phyloP scores from a whole-genome alignment of 352 stramenopile species.

The Thraustochytrium striatum region DNA sequence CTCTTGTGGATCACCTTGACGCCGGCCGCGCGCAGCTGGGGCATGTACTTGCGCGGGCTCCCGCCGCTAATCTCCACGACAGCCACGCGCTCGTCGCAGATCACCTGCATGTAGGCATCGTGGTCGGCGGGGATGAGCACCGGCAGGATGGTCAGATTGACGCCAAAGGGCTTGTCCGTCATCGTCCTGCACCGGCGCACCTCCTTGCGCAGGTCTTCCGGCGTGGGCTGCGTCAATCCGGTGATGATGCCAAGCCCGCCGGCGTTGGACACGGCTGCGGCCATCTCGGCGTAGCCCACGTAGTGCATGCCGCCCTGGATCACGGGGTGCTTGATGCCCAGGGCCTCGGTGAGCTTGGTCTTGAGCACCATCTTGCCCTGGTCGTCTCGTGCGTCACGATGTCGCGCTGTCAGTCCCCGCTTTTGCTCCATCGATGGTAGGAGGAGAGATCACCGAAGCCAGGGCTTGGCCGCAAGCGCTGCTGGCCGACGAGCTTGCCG shows the following conservation, averaged over 20 bases:
- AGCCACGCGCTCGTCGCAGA: slow-evolving; percentile 56
- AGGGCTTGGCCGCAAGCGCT: too few relatives aligned
- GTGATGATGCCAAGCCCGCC: slow-evolving; percentile 47
- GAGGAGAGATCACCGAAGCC: too few relatives aligned
- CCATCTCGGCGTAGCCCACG: slow-evolving; percentile 55
- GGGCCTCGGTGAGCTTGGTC: slow-evolving; percentile 33
- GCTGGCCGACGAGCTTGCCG: too few relatives aligned
- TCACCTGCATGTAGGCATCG: slow-evolving; percentile 55
- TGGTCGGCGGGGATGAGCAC: slow-evolving; percentile 54
- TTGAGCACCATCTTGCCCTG: slow-evolving; percentile 6
- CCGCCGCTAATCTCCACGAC: slow-evolving; percentile 55
- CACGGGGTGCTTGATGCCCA: slow-evolving; percentile 58
- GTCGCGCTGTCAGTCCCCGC: too few relatives aligned
- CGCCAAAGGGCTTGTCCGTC: slow-evolving; percentile 56
- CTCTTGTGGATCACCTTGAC: slow-evolving; percentile 59
- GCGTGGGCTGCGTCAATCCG: slow-evolving; percentile 51
- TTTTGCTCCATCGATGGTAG: too few relatives aligned
- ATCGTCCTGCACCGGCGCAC: slow-evolving; percentile 51
- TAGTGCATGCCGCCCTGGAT: slow-evolving; percentile 58
- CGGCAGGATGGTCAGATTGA: slow-evolving; percentile 58
- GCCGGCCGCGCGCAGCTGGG: slow-evolving; percentile 53
- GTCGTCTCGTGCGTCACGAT: too few relatives aligned
- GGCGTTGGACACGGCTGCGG: slow-evolving; percentile 52
- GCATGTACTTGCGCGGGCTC: slow-evolving; percentile 53
- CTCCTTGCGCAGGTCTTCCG: slow-evolving; percentile 53